These are phyloP conservation scores for Pontederia crassipes DNA, from an alignment of 176 grass and related monocot genomes.

Conservation along the genomic window DNA sequence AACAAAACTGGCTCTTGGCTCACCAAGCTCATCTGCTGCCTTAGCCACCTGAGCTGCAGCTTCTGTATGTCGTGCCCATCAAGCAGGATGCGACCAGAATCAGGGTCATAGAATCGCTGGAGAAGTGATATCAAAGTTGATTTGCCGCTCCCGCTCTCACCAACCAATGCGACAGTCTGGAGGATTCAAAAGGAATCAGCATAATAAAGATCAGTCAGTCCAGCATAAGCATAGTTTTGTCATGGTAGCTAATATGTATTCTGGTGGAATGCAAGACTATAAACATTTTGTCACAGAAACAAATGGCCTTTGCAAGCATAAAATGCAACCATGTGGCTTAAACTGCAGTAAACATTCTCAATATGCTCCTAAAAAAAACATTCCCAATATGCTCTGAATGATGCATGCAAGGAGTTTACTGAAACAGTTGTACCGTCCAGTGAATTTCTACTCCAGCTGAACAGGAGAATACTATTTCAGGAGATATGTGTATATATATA, in stretches of 20 bases:
- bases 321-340: too few relatives aligned
- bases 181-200: not conserved
- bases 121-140: slow-evolving; percentile 10
- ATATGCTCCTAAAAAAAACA: too few relatives aligned
- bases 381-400: too few relatives aligned
- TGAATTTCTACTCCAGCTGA: too few relatives aligned
- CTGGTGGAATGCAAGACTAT: too few relatives aligned
- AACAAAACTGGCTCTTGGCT: slow-evolving; percentile 15
- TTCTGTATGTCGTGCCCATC: slow-evolving; percentile 7
- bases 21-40: slow-evolving; percentile 12
- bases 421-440: too few relatives aligned
- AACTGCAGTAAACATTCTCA: too few relatives aligned
- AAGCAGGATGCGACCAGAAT: slow-evolving; percentile 10
- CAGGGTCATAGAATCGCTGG: slow-evolving; percentile 12
- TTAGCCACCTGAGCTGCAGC: slow-evolving; percentile 4
- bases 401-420: too few relatives aligned
- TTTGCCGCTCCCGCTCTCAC: slow-evolving; percentile 16
- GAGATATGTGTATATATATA: too few relatives aligned
- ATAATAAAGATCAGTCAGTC: not conserved
- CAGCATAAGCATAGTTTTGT: not conserved
- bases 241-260: not conserved
- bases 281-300: too few relatives aligned
- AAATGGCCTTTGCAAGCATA: too few relatives aligned
- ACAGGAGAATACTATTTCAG: too few relatives aligned
- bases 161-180: slow-evolving; percentile 7